phyloP scores from a whole-genome alignment of 108 stramenopile genomes.

The Stephanodiscus minutulus region DNA sequence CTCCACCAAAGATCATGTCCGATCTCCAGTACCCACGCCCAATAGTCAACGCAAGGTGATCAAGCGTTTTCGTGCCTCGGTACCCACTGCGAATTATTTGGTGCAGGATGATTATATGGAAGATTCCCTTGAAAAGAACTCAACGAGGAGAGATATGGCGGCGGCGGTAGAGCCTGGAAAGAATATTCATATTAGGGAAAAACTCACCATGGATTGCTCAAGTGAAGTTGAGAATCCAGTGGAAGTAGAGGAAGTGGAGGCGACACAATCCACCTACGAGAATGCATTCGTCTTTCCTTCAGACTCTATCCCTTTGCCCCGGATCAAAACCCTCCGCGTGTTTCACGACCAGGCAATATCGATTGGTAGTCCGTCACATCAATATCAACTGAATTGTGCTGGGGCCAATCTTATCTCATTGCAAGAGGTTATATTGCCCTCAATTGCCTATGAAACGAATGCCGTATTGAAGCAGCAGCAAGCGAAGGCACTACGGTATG shows the following conservation, averaged over 20 bases:
- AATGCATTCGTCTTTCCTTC: conserved; percentile 39
- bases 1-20: conserved; percentile 6
- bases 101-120: conserved; percentile 21
- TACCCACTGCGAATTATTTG: conserved; percentile 39
- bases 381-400: conserved; percentile 39
- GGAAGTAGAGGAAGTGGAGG: background rate
- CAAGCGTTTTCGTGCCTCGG: conserved; percentile 38
- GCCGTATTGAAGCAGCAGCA: conserved; percentile 39
- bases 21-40: conserved; percentile 49
- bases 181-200: background rate
- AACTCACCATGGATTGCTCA: background rate
- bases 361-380: conserved; percentile 33
- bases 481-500: conserved; percentile 42
- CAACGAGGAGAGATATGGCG: background rate
- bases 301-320: conserved; percentile 16
- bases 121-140: conserved; percentile 15
- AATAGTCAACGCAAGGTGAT: conserved; percentile 46
- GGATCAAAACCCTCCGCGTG: conserved; percentile 20
- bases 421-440: conserved; percentile 48
- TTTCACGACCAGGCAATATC: conserved; percentile 31
- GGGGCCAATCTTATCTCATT: conserved; percentile 36
- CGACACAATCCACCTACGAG: conserved; percentile 20
- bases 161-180: background rate
- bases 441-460: conserved; percentile 31
- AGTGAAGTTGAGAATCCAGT: background rate